phyloP scores from a whole-genome alignment of 192 early-diverging fungal species.

The Coemansia sp. region DNA sequence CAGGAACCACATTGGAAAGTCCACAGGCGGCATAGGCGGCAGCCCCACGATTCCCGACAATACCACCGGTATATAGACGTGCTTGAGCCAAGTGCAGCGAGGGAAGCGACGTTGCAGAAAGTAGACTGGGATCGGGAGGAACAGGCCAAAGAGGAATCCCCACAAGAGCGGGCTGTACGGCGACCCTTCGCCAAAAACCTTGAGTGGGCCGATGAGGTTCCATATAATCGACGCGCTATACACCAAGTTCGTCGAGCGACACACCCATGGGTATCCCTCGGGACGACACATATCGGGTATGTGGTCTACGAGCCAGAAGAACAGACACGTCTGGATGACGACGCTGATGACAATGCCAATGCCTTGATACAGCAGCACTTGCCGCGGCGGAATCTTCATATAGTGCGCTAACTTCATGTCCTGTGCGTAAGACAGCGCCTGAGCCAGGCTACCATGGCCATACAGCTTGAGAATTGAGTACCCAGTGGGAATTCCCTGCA shows the following conservation, averaged over 20 bases:
- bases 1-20: conserved; percentile 55
- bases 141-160: conserved; percentile 64
- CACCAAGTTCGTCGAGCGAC: conserved; percentile 59
- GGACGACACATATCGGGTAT: conserved; percentile 59
- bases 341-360: conserved; percentile 68
- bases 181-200: conserved; percentile 65
- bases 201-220: conserved; percentile 73
- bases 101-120: conserved; percentile 64
- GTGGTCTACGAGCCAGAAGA: conserved; percentile 62
- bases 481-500: conserved; percentile 75
- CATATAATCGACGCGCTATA: conserved; percentile 75
- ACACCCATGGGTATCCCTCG: conserved; percentile 66
- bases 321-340: conserved; percentile 63
- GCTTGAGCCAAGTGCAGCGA: conserved; percentile 59
- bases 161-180: conserved; percentile 56
- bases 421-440: conserved; percentile 68
- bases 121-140: conserved; percentile 72
- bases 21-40: conserved; percentile 60
- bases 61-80: conserved; percentile 72
- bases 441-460: conserved; percentile 70
- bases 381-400: conserved; percentile 79
- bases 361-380: conserved; percentile 75
- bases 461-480: conserved; percentile 85
- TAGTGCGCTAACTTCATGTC: conserved; percentile 80
- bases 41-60: conserved; percentile 60